Base-by-base conservation (phyloP, 352 stramenopile species). In the Peronospora farinosa region DNA sequence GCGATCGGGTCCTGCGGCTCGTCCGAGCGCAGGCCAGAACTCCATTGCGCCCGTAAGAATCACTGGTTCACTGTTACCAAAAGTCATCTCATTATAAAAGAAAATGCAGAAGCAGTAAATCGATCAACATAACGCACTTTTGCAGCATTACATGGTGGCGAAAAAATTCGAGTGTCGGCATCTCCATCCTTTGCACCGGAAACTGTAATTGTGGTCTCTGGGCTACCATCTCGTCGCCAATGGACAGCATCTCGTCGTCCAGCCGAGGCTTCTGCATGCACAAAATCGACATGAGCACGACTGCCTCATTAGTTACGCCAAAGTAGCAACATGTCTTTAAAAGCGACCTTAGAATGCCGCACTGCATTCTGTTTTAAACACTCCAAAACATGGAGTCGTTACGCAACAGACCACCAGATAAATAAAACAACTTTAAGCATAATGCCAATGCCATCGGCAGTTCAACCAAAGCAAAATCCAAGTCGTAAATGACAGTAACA, bases 11-110 rank as follows among this genome's bases (percentile, higher is more conserved):
- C 61, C 47, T 9, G 36, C 68, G 0, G 47, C 50, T 19, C 47
- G 58, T 23, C 75, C 78, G n/a, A 89, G 50, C 1, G 84, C 84
- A 8, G 84, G 82, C 84, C 84, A 95, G n/a, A 75, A 60, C 31
- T 92, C 74, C 80, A 95, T 86, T 9, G 70, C 74, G 4, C 67
- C 73, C 5, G 65, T 88, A 48, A 95, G 74, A 48, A 95, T 62
- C n/a, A 88, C 73, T 0, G 84, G 81, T 13, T 69, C 60, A 11
- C 78, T 90, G 40, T 2, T 3, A 53, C 7, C 33, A 55, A 33
- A 61, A 28, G 35, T 28, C 36, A 27, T 8, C 16, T 31, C 25
- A 6, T 50, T 32, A 19, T 42, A 31, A 55, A 27, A 35, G 13
- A 54, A 9, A 19, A 9, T 40, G 6, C 19, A 13, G 15, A 4